These are phyloP conservation scores for Begonia masoniana DNA, from an alignment of 306 rosid species.

Conservation along the genomic window DNA sequence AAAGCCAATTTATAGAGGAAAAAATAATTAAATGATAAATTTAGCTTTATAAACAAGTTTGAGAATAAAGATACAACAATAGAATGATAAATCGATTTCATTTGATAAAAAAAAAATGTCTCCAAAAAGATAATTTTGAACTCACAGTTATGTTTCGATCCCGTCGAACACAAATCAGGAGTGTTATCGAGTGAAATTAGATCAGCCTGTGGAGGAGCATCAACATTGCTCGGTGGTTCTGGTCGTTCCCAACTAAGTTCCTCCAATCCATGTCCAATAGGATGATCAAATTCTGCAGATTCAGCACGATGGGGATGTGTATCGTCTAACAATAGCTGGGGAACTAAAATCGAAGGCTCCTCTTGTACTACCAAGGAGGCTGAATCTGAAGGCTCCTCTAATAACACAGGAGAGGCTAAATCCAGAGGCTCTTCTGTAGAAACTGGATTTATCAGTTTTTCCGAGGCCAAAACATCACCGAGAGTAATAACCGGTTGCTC, in stretches of 20 bases:
- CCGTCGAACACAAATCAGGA: not conserved
- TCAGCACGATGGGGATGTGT: conserved; percentile 13
- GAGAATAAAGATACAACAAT: too few relatives aligned
- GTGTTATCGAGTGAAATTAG: conserved; percentile 13
- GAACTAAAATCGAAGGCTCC: conserved; percentile 16
- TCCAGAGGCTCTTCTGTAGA: conserved; percentile 7
- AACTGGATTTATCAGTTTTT: conserved; percentile 23
- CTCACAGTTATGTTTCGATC: too few relatives aligned
- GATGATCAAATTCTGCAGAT: conserved; percentile 19
- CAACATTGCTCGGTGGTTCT: conserved; percentile 11
- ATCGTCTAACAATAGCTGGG: conserved; percentile 19
- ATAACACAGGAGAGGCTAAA: too few relatives aligned
- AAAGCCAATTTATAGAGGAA: too few relatives aligned
- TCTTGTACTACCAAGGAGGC: too few relatives aligned
- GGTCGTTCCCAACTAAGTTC: conserved; percentile 36
- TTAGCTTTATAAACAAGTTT: too few relatives aligned
- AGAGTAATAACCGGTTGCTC: conserved; percentile 22
- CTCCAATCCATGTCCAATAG: conserved; percentile 25
- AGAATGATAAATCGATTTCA: too few relatives aligned
- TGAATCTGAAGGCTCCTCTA: too few relatives aligned
- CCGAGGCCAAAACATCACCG: conserved; percentile 24
- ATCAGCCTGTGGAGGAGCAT: conserved; percentile 16
- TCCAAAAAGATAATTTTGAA: too few relatives aligned
- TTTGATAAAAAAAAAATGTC: too few relatives aligned
- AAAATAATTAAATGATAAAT: too few relatives aligned